Conservation (phyloP, 805 yeast species). For the Saccharomycopsis olivae region DNA sequence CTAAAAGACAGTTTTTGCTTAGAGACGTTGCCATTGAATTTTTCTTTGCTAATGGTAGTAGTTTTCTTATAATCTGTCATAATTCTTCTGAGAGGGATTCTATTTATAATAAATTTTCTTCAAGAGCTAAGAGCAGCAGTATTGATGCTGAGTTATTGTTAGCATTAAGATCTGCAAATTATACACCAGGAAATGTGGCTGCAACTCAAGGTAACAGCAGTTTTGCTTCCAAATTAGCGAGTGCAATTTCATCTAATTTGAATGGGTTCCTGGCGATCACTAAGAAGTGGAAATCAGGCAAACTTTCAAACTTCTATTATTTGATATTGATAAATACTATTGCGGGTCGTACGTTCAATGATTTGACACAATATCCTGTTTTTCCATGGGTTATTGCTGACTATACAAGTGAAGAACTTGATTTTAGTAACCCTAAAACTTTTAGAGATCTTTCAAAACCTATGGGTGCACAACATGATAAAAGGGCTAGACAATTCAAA, state of each 20-base stretch:
- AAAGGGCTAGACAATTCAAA: conserved; percentile 49
- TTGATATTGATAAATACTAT: conserved; percentile 69
- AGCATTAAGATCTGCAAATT: conserved; percentile 35
- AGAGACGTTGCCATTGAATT: conserved; percentile 76
- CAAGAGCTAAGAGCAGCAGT: conserved; percentile 37
- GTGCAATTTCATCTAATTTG: conserved; percentile 32
- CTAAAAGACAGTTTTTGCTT: conserved; percentile 65
- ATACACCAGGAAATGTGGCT: conserved; percentile 10
- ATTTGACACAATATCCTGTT: conserved; percentile 81
- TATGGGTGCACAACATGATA: conserved; percentile 75
- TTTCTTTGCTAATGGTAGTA: conserved; percentile 63
- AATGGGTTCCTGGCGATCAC: conserved; percentile 39
- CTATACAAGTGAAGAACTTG: conserved; percentile 60
- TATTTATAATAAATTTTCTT: conserved; percentile 38
- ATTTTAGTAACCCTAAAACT: conserved; percentile 47
- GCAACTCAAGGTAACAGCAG: conserved; percentile 25
- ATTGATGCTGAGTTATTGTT: conserved; percentile 45
- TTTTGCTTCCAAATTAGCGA: conserved; percentile 33
- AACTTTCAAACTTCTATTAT: conserved; percentile 74
- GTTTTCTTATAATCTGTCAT: conserved; percentile 57
- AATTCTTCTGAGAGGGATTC: conserved; percentile 43
- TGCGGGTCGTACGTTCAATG: conserved; percentile 86
- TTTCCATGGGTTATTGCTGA: conserved; percentile 90
- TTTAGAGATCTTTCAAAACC: conserved; percentile 77
- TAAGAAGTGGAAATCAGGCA: conserved; percentile 64